Evolutionary conservation across 2,329 filamentous ascomycete genomes (phyloP), one percentile per base, ranked within the genome.

Genomic region (Arthroderma uncinatum): DNA sequence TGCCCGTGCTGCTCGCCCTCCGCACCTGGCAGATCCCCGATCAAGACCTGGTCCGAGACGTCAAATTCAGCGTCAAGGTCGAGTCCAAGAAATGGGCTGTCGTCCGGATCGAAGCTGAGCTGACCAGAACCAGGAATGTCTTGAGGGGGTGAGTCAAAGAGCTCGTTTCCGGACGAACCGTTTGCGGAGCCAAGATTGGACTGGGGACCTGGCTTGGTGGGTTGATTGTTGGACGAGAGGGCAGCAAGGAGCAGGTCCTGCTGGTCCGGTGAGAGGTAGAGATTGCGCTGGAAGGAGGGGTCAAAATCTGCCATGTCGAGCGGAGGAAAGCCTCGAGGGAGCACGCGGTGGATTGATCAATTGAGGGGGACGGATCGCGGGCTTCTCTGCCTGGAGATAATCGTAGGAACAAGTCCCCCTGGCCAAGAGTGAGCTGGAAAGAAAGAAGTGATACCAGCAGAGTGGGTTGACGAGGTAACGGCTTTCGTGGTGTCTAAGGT

Each of bases 71-170:
- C 83, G 50, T 87, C 84, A 62, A 87, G 85, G 63, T 87, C 84
- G 65, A 90, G 93, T 67, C 95, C 89, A 58, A 94, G 78, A 66
- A 85, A 91, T 0, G 91, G 89, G 62, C 86, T 93, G 53, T 90
- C 86, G 33, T 89, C 82, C 10, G 71, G 65, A 9, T 69, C 68
- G 57, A 82, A 80, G 61, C 76, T 79, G 57, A 82, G 69, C 25
- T 72, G 71, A 34, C 77, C 74, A 1, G 75, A 73, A 40, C 72
- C 74, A 14, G 73, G 71, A 58, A 72, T 67, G 58, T 75, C 58
- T 48, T 66, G 62, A 19, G 62, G 55, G 12, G 65, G 65, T 47
- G 65, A 66, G 21, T 73, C 66, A 53, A 71, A 70, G 1, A 66
- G 60, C 4, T 66, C 65, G n/a, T 53, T 39, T 14, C 44, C 44